A percentile compares a stretch with the other conserved stretches of the same genome.
Conservation (phyloP, 192 early-diverging fungal species). For the Piromyces sp. region DNA sequence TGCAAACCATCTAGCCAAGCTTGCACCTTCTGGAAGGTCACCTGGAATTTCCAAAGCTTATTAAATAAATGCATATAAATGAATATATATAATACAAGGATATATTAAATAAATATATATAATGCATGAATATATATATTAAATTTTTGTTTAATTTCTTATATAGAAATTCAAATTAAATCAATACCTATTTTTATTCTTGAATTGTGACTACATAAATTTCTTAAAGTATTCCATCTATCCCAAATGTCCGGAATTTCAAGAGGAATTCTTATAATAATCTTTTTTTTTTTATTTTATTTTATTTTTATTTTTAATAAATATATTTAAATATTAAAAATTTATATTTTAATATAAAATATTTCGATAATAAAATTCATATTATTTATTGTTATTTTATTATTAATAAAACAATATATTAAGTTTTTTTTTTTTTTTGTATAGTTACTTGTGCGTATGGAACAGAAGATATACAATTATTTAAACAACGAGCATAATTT, state of each 20-base stretch:
- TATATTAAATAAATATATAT: no score
- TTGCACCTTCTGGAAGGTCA: conserved; percentile 22
- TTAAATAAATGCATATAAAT: no score
- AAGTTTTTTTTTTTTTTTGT: no score
- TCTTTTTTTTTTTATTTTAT: neutral
- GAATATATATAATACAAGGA: no score
- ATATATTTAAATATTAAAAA: neutral
- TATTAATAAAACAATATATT: conserved; percentile 1
- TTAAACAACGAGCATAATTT: conserved; percentile 39
- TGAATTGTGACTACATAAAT: conserved; percentile 44
- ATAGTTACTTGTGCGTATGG: conserved; percentile 21
- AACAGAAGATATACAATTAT: conserved; percentile 9
- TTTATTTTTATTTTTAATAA: neutral
- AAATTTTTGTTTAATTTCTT: no score
- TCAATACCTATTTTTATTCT: conserved; percentile 37
- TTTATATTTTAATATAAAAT: no score
- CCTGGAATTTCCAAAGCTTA: conserved; percentile 34
- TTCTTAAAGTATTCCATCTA: conserved; percentile 61
- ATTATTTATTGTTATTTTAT: neutral
- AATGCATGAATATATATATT: no score
- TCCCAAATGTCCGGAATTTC: conserved; percentile 35
- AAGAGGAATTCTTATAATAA: conserved; percentile 27
- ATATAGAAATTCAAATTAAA: neutral
- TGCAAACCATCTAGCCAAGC: conserved; percentile 55
- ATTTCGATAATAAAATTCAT: no score